Evolutionary conservation across 176 grass and related monocot species (phyloP), one percentile per base, ranked within the genome.

Genomic region (Oryza australiensis): DNA sequence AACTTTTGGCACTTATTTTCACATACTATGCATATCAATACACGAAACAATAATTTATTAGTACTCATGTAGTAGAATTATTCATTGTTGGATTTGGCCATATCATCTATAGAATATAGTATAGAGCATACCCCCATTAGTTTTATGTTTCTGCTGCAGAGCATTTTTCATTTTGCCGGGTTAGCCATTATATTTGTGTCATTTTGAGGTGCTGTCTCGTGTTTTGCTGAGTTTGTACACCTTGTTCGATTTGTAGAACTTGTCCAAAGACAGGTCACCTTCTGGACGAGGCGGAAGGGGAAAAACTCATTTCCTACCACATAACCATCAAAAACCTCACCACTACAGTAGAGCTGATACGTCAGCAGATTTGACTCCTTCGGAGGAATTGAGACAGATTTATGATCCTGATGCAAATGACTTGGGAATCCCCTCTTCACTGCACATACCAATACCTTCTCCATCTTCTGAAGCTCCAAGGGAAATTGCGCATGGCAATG

Each of bases 191-290:
- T 11, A 22, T 77, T 49, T 79, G 62, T 65, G 26, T 32, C 2
- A 11, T 53, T 64, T 26, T 55, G 51, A 55, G 24, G 3, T 14
- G 11, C 6, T 81, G 64, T 63, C 35, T 62, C 18, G 9, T 80
- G 5, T 74, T 73, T 45, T 70, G 24, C 57, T 68, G 64, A 89
- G 48, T 22, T 90, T 81, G 20, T 75, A 27, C 72, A 57, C 57
- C 18, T 87, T 37, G 48, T 74, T 83, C 66, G 16, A 83, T 77
- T 62, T 89, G 69, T 70, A 94, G 92, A 89, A 82, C 72, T 72
- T 86, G 35, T 69, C 68, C 60, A 91, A 67, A 78, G 89, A 94
- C 20, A 91, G 87, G 43, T 69, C 55, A 69, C 22, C 78, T 7
- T 4, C 69, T 70, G 88, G 80, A 80, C 78, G 83, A 68, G 83